These are phyloP conservation scores for Hymenotorrendiella dingleyae DNA, from an alignment of 2,329 filamentous ascomycete species.

Conservation along the genomic window DNA sequence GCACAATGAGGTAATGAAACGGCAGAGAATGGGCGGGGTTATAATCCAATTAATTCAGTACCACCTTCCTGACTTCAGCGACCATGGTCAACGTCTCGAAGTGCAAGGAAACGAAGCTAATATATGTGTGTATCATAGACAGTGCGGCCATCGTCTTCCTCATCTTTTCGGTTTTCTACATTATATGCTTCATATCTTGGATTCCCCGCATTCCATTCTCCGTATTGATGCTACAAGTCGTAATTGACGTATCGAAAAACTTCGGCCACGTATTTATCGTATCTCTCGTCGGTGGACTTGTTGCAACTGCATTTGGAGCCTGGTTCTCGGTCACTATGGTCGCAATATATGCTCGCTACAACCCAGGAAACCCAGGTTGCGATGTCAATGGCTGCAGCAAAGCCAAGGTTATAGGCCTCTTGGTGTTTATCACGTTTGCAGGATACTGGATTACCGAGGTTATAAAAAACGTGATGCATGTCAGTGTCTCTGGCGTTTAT, in stretches of 20 bases:
- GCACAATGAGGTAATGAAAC: too few species aligned
- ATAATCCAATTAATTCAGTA: too few species aligned
- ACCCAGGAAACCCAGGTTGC: slow-evolving; percentile 52
- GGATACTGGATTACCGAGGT: slow-evolving; percentile 93
- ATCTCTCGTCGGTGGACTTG: slow-evolving; percentile 73
- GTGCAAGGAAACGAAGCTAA: too few species aligned
- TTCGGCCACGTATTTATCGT: slow-evolving; percentile 85
- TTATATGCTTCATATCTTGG: slow-evolving; percentile 84
- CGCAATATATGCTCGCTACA: slow-evolving; percentile 77
- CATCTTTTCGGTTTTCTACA: slow-evolving; percentile 71
- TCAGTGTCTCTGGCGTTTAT: slow-evolving; percentile 81
- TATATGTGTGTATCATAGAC: neutral
- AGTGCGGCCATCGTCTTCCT: slow-evolving; percentile 84
- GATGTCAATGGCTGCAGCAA: slow-evolving; percentile 52
- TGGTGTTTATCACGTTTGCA: slow-evolving; percentile 84
- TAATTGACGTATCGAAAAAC: slow-evolving; percentile 76
- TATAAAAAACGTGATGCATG: slow-evolving; percentile 90
- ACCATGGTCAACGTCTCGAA: too few species aligned
- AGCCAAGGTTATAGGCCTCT: slow-evolving; percentile 74
- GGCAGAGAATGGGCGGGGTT: too few species aligned
- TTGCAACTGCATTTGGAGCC: slow-evolving; percentile 69
- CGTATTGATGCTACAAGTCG: slow-evolving; percentile 79
- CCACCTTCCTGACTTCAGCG: too few species aligned
- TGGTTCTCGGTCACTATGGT: slow-evolving; percentile 87
- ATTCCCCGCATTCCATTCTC: slow-evolving; percentile 87